A percentile compares a stretch with the other conserved stretches of the same genome.
phyloP scores from a whole-genome alignment of 2,329 filamentous ascomycete genomes.

The Sporothrix euskadiensis region DNA sequence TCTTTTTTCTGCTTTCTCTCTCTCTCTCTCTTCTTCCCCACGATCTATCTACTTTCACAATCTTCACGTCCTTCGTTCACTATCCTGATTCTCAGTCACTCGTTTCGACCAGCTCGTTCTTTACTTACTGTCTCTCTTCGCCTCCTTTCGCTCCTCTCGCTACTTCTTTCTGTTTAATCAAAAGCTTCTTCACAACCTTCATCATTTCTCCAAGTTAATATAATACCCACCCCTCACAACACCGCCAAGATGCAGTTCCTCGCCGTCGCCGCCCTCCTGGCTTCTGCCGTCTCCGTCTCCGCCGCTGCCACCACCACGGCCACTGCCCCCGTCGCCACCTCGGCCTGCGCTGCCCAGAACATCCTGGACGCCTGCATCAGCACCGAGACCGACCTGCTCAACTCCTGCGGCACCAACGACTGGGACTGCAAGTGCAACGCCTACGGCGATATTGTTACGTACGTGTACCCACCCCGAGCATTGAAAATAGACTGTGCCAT shows the following conservation, averaged over 20 bases:
- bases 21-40: conserved; percentile 11
- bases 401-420: conserved; percentile 44
- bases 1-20: background rate
- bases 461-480: conserved; percentile 33
- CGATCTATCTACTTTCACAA: background rate
- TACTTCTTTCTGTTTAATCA: background rate
- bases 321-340: conserved; percentile 23
- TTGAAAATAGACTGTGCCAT: background rate
- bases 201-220: background rate
- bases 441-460: conserved; percentile 50
- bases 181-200: background rate
- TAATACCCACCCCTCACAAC: background rate
- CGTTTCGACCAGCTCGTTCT: conserved; percentile 15
- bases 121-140: background rate
- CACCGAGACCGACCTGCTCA: conserved; percentile 44
- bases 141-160: background rate
- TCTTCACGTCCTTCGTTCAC: conserved; percentile 1
- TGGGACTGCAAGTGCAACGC: conserved; percentile 51
- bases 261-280: conserved; percentile 22
- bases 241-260: conserved; percentile 29
- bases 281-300: conserved; percentile 26
- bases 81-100: conserved; percentile 20
- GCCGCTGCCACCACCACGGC: conserved; percentile 25
- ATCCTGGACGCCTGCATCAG: conserved; percentile 33
- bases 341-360: conserved; percentile 32